phyloP scores from a whole-genome alignment of 305 asterid species.

The Rubia tinctorum region DNA sequence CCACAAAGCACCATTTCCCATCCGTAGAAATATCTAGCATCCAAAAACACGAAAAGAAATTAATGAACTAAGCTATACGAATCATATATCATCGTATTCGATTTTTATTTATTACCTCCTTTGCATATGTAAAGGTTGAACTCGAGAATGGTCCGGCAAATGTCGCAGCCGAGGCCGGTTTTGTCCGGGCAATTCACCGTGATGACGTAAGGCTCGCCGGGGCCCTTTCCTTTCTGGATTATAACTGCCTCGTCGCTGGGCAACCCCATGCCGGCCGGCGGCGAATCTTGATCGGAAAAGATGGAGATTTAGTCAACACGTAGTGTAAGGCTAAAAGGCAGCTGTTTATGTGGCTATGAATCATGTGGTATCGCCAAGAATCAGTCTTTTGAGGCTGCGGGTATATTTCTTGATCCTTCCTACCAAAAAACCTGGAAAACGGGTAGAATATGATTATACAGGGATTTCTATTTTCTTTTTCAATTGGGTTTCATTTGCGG shows the following conservation, averaged over 20 bases:
- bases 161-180: conserved; percentile 71
- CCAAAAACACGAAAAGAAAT: background rate
- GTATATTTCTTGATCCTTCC: background rate
- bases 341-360: background rate
- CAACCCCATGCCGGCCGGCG: conserved; percentile 33
- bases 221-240: conserved; percentile 58
- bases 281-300: background rate
- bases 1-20: conserved; percentile 81
- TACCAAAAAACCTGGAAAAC: background rate
- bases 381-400: background rate
- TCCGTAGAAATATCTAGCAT: conserved; percentile 77
- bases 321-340: background rate
- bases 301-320: background rate
- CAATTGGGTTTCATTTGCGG: background rate
- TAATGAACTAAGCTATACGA: background rate
- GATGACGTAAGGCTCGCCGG: conserved; percentile 60
- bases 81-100: too few species aligned
- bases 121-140: conserved; percentile 61
- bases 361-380: background rate
- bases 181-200: conserved; percentile 78
- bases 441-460: background rate
- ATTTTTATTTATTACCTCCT: conserved; percentile 46
- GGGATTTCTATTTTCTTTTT: background rate
- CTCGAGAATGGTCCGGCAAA: conserved; percentile 64
- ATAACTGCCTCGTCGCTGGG: conserved; percentile 55